Evolutionary conservation across 768 basidiomycete genomes (phyloP).

Genomic region (Agaricus sinodeliciosus): DNA sequence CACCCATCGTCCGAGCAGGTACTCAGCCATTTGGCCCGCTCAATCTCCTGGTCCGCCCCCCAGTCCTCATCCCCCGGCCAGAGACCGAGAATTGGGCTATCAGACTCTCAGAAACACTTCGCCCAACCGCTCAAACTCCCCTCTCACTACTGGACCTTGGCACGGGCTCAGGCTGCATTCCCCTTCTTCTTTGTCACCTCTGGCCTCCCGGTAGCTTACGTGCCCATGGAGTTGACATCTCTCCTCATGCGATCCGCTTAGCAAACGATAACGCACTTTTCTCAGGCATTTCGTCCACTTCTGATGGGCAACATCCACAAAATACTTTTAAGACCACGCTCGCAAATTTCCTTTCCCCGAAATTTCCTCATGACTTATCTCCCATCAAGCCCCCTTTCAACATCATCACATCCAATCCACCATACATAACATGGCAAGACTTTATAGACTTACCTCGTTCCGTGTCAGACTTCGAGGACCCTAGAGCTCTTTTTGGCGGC

Average conservation of each 20-base stretch:
- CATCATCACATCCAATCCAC: constrained; percentile 79
- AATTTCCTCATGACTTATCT: constrained; percentile 29
- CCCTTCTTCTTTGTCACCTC: constrained; percentile 70
- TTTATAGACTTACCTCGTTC: constrained; percentile 58
- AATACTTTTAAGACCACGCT: constrained; percentile 36
- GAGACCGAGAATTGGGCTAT: constrained; percentile 87
- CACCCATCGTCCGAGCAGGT: constrained; percentile 32
- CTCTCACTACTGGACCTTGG: constrained; percentile 76
- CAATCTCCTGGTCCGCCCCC: constrained; percentile 62
- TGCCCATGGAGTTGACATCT: constrained; percentile 65
- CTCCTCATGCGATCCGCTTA: constrained; percentile 47
- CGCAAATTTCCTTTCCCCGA: constrained; percentile 38
- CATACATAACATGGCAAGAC: constrained; percentile 71
- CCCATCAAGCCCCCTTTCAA: constrained; percentile 51
- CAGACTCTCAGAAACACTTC: constrained; percentile 45
- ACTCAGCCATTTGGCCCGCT: constrained; percentile 86
- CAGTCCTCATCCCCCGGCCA: constrained; percentile 89
- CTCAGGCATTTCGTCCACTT: constrained; percentile 28
- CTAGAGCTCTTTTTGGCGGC: constrained; percentile 75
- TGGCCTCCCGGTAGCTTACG: constrained; percentile 48
- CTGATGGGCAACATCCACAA: constrained; percentile 15
- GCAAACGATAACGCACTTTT: constrained; percentile 42
- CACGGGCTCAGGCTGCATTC: constrained; percentile 90
- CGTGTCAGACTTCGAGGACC: constrained; percentile 78
- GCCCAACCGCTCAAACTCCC: constrained; percentile 27